Evolutionary conservation across 257 asterid genomes (phyloP), one percentile per base, ranked within the genome.

Genomic region (Fraxinus anomala): DNA sequence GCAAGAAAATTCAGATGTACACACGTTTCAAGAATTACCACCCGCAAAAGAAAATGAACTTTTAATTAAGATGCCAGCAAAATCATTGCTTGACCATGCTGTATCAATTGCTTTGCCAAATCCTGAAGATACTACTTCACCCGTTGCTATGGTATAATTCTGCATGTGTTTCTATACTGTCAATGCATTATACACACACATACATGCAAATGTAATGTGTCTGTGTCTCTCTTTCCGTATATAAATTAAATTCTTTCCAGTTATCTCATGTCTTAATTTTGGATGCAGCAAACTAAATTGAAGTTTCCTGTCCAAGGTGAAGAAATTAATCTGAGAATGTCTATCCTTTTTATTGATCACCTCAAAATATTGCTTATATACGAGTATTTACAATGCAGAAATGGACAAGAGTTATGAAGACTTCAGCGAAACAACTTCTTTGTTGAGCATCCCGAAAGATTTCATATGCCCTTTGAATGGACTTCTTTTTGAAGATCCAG

Each of bases 391-490:
- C 56, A 72, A 68, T 78, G 83, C 90, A 86, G 91, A 81, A 70
- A 24, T 40, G 70, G 80, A 73, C 79, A 86, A 56, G 77, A 80
- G 77, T 23, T 5, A 40, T 54, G 81, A 44, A 33, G 47, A 74
- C 70, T 76, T 69, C 10, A 61, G 51, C 5, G 85, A 40, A 68
- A 81, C 73, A 31, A 42, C 76, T 56, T 76, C 76, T 70, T 79
- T 68, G 40, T 63, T 74, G 42, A 79, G 87, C 87, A 82, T 91
- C 31, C 97, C 96, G 0, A 69, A 66, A 49, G 97, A 93, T 73
- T 93, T 89, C 69, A 10, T 87, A 70, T 93, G 97, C 85, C 92
- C 94, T 39, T 68, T 93, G 76, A 91, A 91, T 6, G 92, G 88
- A 33, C 79, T 82, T 86, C 70, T 89, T 73, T 88, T 91, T 63